Percentiles rank a stretch among this genome's conserved stretches.
phyloP scores from a whole-genome alignment of 1,139 yeast species.

The Debaryomyces sp. region DNA sequence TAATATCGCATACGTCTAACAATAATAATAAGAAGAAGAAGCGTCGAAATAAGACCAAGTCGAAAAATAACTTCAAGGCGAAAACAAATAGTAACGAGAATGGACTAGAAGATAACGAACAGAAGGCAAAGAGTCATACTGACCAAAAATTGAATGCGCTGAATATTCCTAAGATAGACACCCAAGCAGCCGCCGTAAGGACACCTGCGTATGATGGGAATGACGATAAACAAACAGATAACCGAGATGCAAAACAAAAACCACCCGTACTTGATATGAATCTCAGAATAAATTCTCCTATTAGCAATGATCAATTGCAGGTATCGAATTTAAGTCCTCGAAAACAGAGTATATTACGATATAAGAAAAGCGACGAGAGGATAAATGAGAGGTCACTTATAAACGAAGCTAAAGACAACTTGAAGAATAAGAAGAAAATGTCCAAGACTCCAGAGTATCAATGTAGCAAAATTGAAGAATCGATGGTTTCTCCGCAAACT shows the following conservation, averaged over 20 bases:
- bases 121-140: not conserved
- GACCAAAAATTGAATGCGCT: not conserved
- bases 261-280: not conserved
- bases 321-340: conserved; percentile 34
- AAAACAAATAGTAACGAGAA: not conserved
- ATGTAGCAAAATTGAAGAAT: not conserved
- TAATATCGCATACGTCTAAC: not conserved
- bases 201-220: not conserved
- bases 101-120: not conserved
- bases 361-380: conserved; percentile 35
- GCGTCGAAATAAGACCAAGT: conserved; percentile 5
- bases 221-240: not conserved
- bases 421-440: conserved; percentile 16
- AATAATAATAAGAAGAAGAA: conserved; percentile 7
- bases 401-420: conserved; percentile 33
- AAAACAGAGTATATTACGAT: conserved; percentile 42
- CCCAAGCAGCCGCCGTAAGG: not conserved
- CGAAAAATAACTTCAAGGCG: not conserved
- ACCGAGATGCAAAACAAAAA: not conserved
- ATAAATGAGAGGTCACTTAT: conserved; percentile 24
- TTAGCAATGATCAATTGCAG: not conserved
- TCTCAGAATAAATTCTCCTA: not conserved
- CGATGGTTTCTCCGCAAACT: conserved; percentile 6
- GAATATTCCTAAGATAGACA: not conserved
- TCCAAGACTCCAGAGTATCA: not conserved